Base-by-base conservation (phyloP, 352 stramenopile species). In the Phytophthora foliorum region DNA sequence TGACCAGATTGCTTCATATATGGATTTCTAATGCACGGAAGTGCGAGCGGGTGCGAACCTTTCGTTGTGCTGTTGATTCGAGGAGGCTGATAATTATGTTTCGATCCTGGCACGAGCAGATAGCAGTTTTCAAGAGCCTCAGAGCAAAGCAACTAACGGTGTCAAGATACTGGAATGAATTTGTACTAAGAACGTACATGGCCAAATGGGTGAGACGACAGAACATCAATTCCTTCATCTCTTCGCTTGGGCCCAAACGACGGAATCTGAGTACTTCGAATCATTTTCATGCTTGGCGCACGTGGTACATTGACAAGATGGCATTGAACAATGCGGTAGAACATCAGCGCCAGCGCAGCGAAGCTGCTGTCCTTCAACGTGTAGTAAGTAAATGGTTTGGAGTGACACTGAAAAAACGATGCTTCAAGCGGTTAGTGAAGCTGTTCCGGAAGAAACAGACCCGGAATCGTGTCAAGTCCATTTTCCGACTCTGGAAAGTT, bases 391-490 rank as follows among this genome's bases (percentile, higher is more conserved):
- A 71, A n/a, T 84, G 76, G 74, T 42, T 59, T 56, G 67, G 67
- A 7, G 44, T 74, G 19, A 71, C 49, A 19, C 57, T 82, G 31
- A 67, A 74, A 45, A 80, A 67, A 22, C 57, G 48, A 7, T 86
- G 78, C 55, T 72, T 75, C 8, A 67, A 65, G 4, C 74, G 75
- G 46, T 63, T 86, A 17, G 62, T 82, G 19, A 80, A 75, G 38
- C 61, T 86, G 10, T 86, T 83, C 34, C 72, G 72, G 14, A 82
- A 75, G 63, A 86, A 84, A n/a, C 55, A 61, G 0, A 14, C 44
- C 11, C 63, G 76, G 31, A 25, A 42, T 10, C 51, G 19, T 1
- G 19, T 72, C 10, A 62, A 57, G 9, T 42, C 17, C 2, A 27
- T 67, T 9, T 74, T 86, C 13, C 65, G 51, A 10, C 39, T 63